Evolutionary conservation across 2,329 filamentous ascomycete species (phyloP), one percentile per base, ranked within the genome.

Genomic region (Clathrospora elynae): DNA sequence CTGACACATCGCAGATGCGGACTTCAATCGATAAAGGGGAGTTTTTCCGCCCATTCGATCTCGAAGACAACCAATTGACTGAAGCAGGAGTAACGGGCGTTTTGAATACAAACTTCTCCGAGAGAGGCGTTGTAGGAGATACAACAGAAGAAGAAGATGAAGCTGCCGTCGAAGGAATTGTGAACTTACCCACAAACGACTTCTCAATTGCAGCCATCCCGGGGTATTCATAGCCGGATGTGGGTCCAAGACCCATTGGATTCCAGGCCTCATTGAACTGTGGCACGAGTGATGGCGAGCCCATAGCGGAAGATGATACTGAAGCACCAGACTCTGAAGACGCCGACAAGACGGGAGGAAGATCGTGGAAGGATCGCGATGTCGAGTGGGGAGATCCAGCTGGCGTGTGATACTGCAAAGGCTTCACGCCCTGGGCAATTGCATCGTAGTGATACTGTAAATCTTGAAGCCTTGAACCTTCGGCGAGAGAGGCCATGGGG

Each of bases 251-350:
- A 38, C 78, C 78, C 80, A 80, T 51, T 79, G 80, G 50, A 68
- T 71, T 36, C 85, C 87, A 37, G 74, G 80, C 42, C 71, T 84
- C 45, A 76, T 77, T 46, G 78, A 83, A 48, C 78, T 89, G 49
- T 79, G 76, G 62, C 77, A 82, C 36, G 78, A 85, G 19, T 77
- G 80, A 73, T 18, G 77, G 77, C 5, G 77, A 80, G 29, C 73
- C 75, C 52, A 75, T 73, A 11, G 73, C 67, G 8, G 77, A 79
- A 3, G 77, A 79, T 8, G 77, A 73, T 7, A 72, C 70, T 12
- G 76, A 79, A 31, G 75, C 74, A 41, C 74, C 75, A 19, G 77
- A 79, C 55, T 78, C 75, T 6, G 76, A 79, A 3, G 74, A 75
- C 11, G 74, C 67, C 10, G 74, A 75, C 11, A 75, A 69, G 8